A percentile compares a stretch with the other conserved stretches of the same genome.
Conservation (phyloP, 495 filamentous ascomycete genomes). For the Penicillium arizonense region DNA sequence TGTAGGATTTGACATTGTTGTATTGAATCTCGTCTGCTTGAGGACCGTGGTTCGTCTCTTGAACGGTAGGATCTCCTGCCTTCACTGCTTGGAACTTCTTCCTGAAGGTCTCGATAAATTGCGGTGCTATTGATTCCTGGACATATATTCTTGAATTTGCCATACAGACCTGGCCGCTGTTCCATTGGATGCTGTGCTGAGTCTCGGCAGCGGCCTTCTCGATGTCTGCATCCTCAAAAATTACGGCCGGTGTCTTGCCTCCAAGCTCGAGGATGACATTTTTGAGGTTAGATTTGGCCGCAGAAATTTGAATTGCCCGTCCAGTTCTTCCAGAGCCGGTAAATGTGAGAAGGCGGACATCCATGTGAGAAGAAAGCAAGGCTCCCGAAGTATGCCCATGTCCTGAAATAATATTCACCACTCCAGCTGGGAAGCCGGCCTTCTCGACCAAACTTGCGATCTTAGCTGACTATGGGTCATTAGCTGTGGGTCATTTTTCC, state of each 20-base stretch:
- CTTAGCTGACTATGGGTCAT: neutral
- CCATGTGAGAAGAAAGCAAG: slow-evolving; percentile 11
- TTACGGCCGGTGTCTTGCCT: slow-evolving; percentile 36
- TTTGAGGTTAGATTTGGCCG: slow-evolving; percentile 47
- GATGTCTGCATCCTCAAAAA: slow-evolving; percentile 36
- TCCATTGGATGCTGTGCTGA: slow-evolving; percentile 35
- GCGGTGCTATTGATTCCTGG: slow-evolving; percentile 33
- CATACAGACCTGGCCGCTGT: slow-evolving; percentile 50
- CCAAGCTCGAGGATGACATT: slow-evolving; percentile 39
- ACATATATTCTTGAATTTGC: slow-evolving; percentile 48
- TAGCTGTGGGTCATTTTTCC: too few species aligned
- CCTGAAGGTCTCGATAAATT: slow-evolving; percentile 12
- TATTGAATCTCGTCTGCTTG: slow-evolving; percentile 83
- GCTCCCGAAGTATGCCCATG: slow-evolving; percentile 61
- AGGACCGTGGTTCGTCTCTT: slow-evolving; percentile 58
- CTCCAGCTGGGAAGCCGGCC: slow-evolving; percentile 85
- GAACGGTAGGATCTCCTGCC: neutral
- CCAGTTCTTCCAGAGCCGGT: slow-evolving; percentile 18
- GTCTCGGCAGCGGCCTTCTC: slow-evolving; percentile 12
- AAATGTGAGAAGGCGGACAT: slow-evolving; percentile 18
- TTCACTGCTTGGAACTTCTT: neutral
- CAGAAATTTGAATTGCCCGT: slow-evolving; percentile 9
- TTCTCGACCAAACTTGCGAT: slow-evolving; percentile 58
- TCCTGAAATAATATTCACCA: slow-evolving; percentile 83
- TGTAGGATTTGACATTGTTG: slow-evolving; percentile 86